phyloP scores from a whole-genome alignment of 2,329 filamentous ascomycete species.

The Amauroascus verrucosus region DNA sequence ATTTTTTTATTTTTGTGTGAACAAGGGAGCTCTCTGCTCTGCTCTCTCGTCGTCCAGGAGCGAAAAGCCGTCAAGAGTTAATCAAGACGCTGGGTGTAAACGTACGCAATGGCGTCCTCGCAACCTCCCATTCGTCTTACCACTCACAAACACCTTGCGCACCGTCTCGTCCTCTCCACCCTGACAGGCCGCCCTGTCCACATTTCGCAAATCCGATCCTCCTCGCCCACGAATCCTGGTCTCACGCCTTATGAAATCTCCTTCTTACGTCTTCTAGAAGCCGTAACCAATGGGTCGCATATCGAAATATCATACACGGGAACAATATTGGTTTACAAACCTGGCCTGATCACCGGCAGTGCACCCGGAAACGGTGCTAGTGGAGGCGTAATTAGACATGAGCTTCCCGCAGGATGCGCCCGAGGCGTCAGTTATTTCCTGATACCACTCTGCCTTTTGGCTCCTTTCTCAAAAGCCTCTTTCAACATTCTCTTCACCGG shows the following conservation, averaged over 20 bases:
- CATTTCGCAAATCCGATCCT: constrained; percentile 85
- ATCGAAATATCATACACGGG: constrained; percentile 96
- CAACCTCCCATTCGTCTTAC: constrained; percentile 60
- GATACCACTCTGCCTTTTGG: constrained; percentile 75
- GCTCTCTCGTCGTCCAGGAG: no score
- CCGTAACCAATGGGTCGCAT: constrained; percentile 85
- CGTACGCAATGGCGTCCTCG: constrained; percentile 37
- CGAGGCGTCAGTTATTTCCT: constrained; percentile 88
- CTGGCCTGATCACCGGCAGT: constrained; percentile 81
- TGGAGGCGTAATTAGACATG: constrained; percentile 68
- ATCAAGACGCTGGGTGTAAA: no score
- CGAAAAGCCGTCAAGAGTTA: neutral
- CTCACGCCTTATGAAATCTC: constrained; percentile 89
- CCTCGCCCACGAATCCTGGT: constrained; percentile 75
- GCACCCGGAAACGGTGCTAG: constrained; percentile 63
- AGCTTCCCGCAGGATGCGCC: constrained; percentile 63
- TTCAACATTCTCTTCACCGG: constrained; percentile 86
- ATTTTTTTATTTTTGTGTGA: neutral
- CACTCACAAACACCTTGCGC: constrained; percentile 69
- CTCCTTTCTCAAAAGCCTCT: constrained; percentile 83
- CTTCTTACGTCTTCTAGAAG: constrained; percentile 85
- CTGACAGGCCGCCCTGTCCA: constrained; percentile 81
- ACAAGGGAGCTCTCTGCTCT: no score
- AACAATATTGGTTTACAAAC: constrained; percentile 83
- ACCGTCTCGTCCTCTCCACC: constrained; percentile 79